These are phyloP conservation scores for Globisporangium nagaii DNA, from an alignment of 352 stramenopile genomes.

Conservation along the genomic window DNA sequence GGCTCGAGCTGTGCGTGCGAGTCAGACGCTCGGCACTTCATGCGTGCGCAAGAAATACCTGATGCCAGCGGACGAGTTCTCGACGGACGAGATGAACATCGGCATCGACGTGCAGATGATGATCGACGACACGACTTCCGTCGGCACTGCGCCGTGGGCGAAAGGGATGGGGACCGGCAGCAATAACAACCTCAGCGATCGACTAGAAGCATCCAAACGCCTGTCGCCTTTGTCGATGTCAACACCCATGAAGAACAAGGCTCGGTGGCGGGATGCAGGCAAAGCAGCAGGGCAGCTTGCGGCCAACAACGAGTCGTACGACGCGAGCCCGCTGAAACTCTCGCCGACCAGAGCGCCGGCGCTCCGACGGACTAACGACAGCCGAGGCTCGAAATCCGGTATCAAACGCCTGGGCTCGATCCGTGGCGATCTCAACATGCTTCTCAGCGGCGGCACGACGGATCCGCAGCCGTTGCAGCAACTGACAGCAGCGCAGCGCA, in stretches of 20 bases:
- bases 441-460: slow-evolving; percentile 12
- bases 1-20: slow-evolving; percentile 45
- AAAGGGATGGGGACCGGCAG: not conserved
- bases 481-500: not conserved
- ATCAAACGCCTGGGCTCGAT: slow-evolving; percentile 33
- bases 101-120: slow-evolving; percentile 27
- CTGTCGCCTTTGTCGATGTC: not conserved
- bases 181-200: slow-evolving; percentile 5
- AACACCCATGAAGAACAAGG: slow-evolving; percentile 6
- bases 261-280: slow-evolving; percentile 4
- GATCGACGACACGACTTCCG: slow-evolving; percentile 16
- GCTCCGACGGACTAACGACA: not conserved
- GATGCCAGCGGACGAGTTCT: slow-evolving; percentile 29
- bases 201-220: not conserved
- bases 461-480: slow-evolving; percentile 10
- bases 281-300: not conserved
- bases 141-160: slow-evolving; percentile 4
- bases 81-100: slow-evolving; percentile 31
- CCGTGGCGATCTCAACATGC: slow-evolving; percentile 24
- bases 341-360: not conserved
- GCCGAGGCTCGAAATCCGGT: not conserved
- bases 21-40: slow-evolving; percentile 38
- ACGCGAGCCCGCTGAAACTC: not conserved
- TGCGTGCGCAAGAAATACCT: slow-evolving; percentile 30
- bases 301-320: not conserved